These are phyloP conservation scores for Vitis cinerea DNA, from an alignment of 164 flowering plant genomes.

Conservation along the genomic window DNA sequence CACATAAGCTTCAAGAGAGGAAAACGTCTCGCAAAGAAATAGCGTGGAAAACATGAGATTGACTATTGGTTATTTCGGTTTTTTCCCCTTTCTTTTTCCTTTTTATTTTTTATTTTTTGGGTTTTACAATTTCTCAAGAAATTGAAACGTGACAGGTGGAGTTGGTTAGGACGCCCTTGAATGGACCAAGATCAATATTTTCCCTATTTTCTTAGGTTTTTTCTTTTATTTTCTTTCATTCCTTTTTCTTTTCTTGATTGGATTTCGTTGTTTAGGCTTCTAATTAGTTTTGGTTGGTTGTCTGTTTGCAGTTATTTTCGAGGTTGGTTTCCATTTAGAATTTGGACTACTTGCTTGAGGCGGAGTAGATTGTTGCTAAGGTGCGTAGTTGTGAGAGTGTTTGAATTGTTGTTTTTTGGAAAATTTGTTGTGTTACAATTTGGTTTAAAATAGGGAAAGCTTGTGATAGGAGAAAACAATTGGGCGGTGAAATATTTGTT, in stretches of 20 bases:
- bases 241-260: neutral
- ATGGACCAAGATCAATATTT: constrained; percentile 84
- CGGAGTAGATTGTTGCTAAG: constrained; percentile 69
- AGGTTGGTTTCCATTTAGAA: constrained; percentile 48
- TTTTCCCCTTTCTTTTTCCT: too few species aligned
- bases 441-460: too few species aligned
- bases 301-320: constrained; percentile 46
- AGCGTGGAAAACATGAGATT: too few species aligned
- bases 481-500: too few species aligned
- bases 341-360: constrained; percentile 56
- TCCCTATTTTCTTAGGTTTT: constrained; percentile 6
- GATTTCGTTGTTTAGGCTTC: neutral
- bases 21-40: too few species aligned
- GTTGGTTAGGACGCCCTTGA: constrained; percentile 86
- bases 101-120: too few species aligned
- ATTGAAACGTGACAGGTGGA: constrained; percentile 15
- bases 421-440: neutral
- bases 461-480: too few species aligned
- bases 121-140: too few species aligned
- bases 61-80: too few species aligned
- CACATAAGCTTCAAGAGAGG: too few species aligned
- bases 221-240: neutral
- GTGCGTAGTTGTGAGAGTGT: constrained; percentile 28
- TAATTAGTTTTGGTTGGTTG: neutral
- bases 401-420: too few species aligned